Conservation (phyloP, 805 yeast genomes). For the Metschnikowia lachancei region DNA sequence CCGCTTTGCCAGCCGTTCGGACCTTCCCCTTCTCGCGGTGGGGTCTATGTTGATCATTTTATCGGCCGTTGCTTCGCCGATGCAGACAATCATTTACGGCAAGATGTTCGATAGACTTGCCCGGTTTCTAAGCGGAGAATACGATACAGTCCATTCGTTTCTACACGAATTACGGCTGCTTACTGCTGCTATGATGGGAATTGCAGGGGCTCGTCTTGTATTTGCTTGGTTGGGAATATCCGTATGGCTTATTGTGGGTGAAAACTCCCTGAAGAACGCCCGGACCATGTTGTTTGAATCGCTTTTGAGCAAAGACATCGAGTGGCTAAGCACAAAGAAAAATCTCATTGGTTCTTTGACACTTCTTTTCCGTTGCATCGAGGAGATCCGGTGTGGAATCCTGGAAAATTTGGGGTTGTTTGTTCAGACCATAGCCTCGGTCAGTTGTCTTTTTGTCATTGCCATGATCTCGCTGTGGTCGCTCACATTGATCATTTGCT, state of each 20-base stretch:
- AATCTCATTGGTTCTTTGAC: conserved; percentile 61
- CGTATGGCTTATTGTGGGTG: conserved; percentile 71
- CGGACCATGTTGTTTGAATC: conserved; percentile 45
- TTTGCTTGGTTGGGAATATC: conserved; percentile 53
- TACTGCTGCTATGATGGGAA: conserved; percentile 33
- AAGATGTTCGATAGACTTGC: conserved; percentile 47
- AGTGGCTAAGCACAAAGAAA: conserved; percentile 62
- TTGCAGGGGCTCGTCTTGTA: conserved; percentile 33
- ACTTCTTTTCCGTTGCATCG: conserved; percentile 68
- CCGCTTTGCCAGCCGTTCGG: conserved; percentile 13
- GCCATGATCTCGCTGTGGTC: conserved; percentile 84
- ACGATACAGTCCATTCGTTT: conserved; percentile 21
- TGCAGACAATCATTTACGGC: conserved; percentile 65
- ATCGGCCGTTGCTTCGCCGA: conserved; percentile 59
- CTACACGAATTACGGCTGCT: conserved; percentile 25
- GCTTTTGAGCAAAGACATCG: conserved; percentile 45
- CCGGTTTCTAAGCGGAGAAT: conserved; percentile 29
- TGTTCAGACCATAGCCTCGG: conserved; percentile 51
- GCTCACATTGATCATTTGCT: conserved; percentile 72
- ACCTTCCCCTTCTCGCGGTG: conserved; percentile 9
- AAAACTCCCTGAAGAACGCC: conserved; percentile 58
- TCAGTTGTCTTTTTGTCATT: conserved; percentile 54
- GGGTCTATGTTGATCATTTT: conserved; percentile 39
- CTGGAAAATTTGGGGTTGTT: conserved; percentile 65
- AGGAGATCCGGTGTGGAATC: conserved; percentile 65